Conservation (phyloP, 768 basidiomycete genomes). For the Trametes maxima region DNA sequence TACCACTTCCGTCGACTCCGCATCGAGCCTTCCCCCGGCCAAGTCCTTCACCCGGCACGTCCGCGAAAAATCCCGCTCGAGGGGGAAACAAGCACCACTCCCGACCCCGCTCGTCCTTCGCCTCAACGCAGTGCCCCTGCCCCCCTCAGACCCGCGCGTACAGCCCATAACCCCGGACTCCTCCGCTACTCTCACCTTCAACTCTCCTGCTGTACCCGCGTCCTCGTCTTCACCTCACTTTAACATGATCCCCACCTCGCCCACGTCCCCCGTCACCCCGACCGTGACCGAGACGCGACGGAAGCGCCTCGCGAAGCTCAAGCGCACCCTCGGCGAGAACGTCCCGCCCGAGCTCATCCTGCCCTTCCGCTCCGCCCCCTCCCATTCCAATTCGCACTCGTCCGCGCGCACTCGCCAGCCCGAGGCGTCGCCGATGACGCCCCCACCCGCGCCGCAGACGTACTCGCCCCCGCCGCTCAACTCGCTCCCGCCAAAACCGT, state of each 20-base stretch:
- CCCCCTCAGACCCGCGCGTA: slow-evolving; percentile 31
- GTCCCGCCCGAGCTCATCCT: slow-evolving; percentile 59
- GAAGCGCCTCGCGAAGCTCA: slow-evolving; percentile 58
- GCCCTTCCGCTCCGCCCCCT: slow-evolving; percentile 18
- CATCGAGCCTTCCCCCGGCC: slow-evolving; percentile 17
- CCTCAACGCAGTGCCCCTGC: slow-evolving; percentile 33
- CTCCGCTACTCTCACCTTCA: slow-evolving; percentile 21
- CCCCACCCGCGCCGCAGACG: not conserved
- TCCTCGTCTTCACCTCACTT: not conserved
- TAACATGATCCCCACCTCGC: slow-evolving; percentile 19
- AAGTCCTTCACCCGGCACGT: slow-evolving; percentile 22
- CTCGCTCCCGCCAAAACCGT: not conserved
- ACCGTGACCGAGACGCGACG: slow-evolving; percentile 41
- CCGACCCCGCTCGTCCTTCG: slow-evolving; percentile 38
- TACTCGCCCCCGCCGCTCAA: not conserved
- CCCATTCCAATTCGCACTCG: too few species aligned
- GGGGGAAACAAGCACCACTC: slow-evolving; percentile 16
- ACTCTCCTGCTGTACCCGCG: slow-evolving; percentile 11
- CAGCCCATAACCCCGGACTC: slow-evolving; percentile 39
- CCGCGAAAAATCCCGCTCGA: slow-evolving; percentile 15
- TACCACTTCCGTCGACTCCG: slow-evolving; percentile 5
- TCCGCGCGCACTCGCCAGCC: not conserved
- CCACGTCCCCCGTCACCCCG: slow-evolving; percentile 31
- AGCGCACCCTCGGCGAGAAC: slow-evolving; percentile 59
- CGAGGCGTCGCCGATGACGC: not conserved